These are phyloP conservation scores for Ceratocystiopsis brevicomis DNA, from an alignment of 2,329 filamentous ascomycete genomes.

Conservation along the genomic window DNA sequence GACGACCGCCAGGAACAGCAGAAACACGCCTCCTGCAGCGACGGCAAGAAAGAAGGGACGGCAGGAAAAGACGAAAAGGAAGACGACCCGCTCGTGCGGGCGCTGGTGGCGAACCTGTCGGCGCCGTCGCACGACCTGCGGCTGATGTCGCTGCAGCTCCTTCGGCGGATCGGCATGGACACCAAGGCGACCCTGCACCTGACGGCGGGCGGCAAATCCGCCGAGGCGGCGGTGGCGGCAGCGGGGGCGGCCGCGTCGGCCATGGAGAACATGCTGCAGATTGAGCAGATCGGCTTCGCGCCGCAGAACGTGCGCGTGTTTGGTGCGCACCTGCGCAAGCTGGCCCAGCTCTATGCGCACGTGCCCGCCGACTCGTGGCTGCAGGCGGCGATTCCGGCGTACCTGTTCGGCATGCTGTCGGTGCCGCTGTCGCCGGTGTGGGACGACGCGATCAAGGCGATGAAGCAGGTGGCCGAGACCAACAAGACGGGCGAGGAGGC, in stretches of 20 bases:
- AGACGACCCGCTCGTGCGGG: conserved; percentile 40
- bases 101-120: conserved; percentile 54
- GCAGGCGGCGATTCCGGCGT: conserved; percentile 53
- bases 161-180: conserved; percentile 20
- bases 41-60: conserved; percentile 21
- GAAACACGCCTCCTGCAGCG: conserved; percentile 9
- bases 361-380: conserved; percentile 44
- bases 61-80: conserved; percentile 25
- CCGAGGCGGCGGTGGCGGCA: too few relatives aligned
- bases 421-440: conserved; percentile 71
- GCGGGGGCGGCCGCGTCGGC: conserved; percentile 15
- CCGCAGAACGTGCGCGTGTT: conserved; percentile 59
- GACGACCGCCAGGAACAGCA: not conserved
- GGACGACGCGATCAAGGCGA: conserved; percentile 60
- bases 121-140: conserved; percentile 59
- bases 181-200: too few relatives aligned
- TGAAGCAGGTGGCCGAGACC: conserved; percentile 55
- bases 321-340: conserved; percentile 63
- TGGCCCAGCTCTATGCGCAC: conserved; percentile 44
- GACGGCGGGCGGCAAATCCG: too few relatives aligned
- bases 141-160: conserved; percentile 50
- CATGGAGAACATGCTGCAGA: conserved; percentile 49
- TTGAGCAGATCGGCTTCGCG: conserved; percentile 62
- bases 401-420: conserved; percentile 77
- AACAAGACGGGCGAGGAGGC: conserved; percentile 49